phyloP scores from a whole-genome alignment of 2,329 filamentous ascomycete species.

The Hypoxylon rubiginosum region DNA sequence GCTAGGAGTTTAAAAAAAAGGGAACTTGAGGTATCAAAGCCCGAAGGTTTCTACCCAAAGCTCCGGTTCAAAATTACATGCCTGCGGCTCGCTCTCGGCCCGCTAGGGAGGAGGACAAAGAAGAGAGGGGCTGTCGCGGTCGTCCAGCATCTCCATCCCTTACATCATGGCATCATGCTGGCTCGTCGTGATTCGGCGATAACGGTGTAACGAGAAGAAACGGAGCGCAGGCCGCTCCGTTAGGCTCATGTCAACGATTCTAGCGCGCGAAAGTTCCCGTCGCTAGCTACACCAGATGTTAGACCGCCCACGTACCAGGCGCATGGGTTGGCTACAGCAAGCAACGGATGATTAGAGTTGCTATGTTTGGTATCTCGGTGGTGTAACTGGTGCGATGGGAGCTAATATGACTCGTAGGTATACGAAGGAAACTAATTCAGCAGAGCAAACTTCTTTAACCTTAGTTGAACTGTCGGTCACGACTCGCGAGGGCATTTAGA shows the following conservation, averaged over 20 bases:
- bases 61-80: conserved; percentile 24
- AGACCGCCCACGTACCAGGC: conserved; percentile 22
- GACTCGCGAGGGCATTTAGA: conserved; percentile 19
- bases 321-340: conserved; percentile 19
- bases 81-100: conserved; percentile 34
- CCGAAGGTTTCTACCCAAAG: conserved; percentile 22
- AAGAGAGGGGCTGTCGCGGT: conserved; percentile 16
- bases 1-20: not conserved
- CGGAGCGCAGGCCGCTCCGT: conserved; percentile 12
- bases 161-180: conserved; percentile 28
- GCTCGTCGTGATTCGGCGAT: conserved; percentile 25
- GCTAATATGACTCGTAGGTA: conserved; percentile 1
- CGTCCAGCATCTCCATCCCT: too few relatives aligned
- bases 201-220: conserved; percentile 11
- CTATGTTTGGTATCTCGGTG: conserved; percentile 12
- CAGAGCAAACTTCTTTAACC: conserved; percentile 2
- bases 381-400: conserved; percentile 10
- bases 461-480: conserved; percentile 2
- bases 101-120: conserved; percentile 36
- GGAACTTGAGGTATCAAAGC: conserved; percentile 10
- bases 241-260: conserved; percentile 18
- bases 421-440: conserved; percentile 1
- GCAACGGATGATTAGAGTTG: conserved; percentile 7
- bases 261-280: conserved; percentile 13
- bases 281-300: conserved; percentile 27